A percentile compares a stretch with the other conserved stretches of the same genome.
phyloP scores from a whole-genome alignment of 1,284 basidiomycete genomes.

The Stygiomarasmius scandens region DNA sequence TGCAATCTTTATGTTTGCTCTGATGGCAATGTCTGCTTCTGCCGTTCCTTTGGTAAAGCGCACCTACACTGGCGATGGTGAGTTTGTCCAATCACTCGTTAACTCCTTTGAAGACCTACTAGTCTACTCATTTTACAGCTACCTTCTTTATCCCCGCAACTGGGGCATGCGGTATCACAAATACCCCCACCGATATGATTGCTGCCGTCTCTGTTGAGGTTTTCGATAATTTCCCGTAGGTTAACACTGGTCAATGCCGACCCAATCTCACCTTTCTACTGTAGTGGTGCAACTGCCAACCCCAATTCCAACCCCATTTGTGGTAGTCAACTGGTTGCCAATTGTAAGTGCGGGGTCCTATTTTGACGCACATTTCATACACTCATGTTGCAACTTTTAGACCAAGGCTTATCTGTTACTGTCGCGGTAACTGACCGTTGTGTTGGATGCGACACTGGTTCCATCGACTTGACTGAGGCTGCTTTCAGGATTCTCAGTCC shows the following conservation, averaged over 20 bases:
- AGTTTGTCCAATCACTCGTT: too few relatives aligned
- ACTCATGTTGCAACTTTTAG: not conserved
- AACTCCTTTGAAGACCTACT: too few relatives aligned
- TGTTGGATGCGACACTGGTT: constrained; percentile 21
- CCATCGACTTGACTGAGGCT: constrained; percentile 28
- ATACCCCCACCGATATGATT: constrained; percentile 14
- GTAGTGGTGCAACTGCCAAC: constrained; percentile 12
- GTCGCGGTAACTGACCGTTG: constrained; percentile 26
- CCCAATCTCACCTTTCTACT: not conserved
- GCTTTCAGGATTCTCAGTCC: constrained; percentile 21
- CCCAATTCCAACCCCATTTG: constrained; percentile 14
- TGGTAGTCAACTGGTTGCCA: constrained; percentile 1
- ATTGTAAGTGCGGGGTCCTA: not conserved
- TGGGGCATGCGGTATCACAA: constrained; percentile 17
- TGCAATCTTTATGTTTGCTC: too few relatives aligned
- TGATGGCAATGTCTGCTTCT: too few relatives aligned
- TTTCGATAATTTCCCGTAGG: constrained; percentile 15
- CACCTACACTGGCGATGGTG: too few relatives aligned
- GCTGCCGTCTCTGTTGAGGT: constrained; percentile 3
- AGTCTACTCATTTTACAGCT: not conserved
- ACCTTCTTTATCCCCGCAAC: constrained; percentile 15
- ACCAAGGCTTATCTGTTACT: constrained; percentile 17
- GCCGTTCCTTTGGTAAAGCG: too few relatives aligned
- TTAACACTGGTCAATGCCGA: not conserved
- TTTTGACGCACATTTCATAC: not conserved